Base-by-base conservation (phyloP, 106 monocot genomes). In the Dendrobium officinale region DNA sequence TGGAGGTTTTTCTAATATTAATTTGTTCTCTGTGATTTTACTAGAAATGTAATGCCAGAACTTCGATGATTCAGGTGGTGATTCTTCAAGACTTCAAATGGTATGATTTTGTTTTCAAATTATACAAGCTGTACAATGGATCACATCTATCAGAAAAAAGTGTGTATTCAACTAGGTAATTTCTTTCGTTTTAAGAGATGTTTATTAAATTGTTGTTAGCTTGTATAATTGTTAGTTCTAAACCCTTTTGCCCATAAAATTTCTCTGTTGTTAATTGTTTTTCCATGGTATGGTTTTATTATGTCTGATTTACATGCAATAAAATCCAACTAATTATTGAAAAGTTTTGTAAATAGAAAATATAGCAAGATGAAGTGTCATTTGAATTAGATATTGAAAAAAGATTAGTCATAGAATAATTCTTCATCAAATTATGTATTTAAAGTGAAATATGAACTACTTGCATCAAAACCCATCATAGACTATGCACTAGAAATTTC, bases 31-130 rank as follows among this genome's bases (percentile, higher is more conserved):
- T 47, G 49, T 76, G 20, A 49, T 76, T 76, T 19, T 76, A 49
- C 4, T 51, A 18, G 43, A 74, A 74, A 15, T 42, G 43, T 20
- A 42, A 43, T 74, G 42, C 43, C 9, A 74, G 49, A 16, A 33
- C n/a, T 55, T 51, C 27, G 27, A 26, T 76, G 11, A 33, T 24
- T 75, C 85, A 99, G 99, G 89, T 91, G 81, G 95, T 95, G 56
- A 91, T 91, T 85, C 89, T 95, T 81, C 95, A 93, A 67, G 82
- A 93, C 78, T 99, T 99, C 87, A 91, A 91, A 79, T 99, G 99
- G 99, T 91, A 95, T 76, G 93, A 90, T 76, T 95, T 99, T 82
- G 43, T 95, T 73, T 78, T 93, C 22, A 99, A 95, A 44, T 73
- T 95, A 75, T 90, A 95, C 75, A 99, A 89, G 42, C 77, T 99